Evolutionary conservation across 768 basidiomycete genomes (phyloP), one percentile per base, ranked within the genome.

Genomic region (Mycena kentingensis): DNA sequence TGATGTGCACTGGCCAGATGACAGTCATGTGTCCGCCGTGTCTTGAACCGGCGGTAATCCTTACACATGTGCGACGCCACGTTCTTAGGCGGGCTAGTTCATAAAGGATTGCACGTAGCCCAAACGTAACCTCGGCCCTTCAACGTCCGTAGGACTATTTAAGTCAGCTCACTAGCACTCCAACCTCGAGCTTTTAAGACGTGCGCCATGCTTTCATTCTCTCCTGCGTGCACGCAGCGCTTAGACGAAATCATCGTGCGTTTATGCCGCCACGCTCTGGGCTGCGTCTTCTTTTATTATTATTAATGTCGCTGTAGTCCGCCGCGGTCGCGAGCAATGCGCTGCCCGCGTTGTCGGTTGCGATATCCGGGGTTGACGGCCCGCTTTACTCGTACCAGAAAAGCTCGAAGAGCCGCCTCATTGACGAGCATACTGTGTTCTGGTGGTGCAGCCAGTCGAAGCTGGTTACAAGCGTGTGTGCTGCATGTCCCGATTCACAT

Each of bases 361-460:
- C 55, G 3, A 63, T 60, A 1, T 58, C 63, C 6, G 63, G 43
- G 37, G 48, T 51, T 19, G 65, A 65, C 28, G 58, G 52, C 18
- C 62, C 66, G 34, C 25, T 72, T 1, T 67, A 67, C 51, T 61
- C 56, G 21, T 58, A 58, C 2, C 58, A 48, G 16, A 64, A 57
- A 25, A 69, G 70, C 4, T 42, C 51, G 36, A 63, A 55, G 24
- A 42, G 63, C 22, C 66, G 66, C 25, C 29, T 48, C 12, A 57
- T 68, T 15, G 52, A 63, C 31, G 59, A 62, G 13, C 57, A 68
- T 5, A 67, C 57, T 32, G 31, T 70, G 3, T 68, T 66, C 44
- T 70, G 68, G 67, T 59, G 69, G n/a, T 72, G 70, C 51, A 72
- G 70, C 50, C 60, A 66, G 52, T 67, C 68, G 1, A 72, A 72